Base-by-base conservation (phyloP, 371 early-diverging fungal species). In the Parasitella parasitica region DNA sequence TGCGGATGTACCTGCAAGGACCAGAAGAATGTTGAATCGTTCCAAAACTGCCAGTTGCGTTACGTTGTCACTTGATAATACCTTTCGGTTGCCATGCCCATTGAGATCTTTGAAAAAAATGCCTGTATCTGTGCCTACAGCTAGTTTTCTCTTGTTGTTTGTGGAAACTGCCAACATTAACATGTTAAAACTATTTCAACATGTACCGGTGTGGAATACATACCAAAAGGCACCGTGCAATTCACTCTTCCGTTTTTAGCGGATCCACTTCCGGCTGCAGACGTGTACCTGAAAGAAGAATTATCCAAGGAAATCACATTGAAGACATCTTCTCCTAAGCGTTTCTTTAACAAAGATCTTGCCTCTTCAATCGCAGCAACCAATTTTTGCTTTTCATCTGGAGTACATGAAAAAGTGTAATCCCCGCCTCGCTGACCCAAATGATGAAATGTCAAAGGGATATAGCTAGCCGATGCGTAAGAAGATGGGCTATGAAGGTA, bases 121-220 rank as follows among this genome's bases (percentile, higher is more conserved):
- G 9, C 95, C 95, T 6, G 72, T 69, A 48, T 93, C 93, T 2
- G 94, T 91, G 18, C 92, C 95, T 34, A 94, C 76, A 6, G 81
- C 85, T 32, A 90, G 75, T 20, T 78, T 72, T 24, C 81, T 63
- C 24, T 76, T 78, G 46, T 34, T 24, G 53, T 82, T 20, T 26
- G 50, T 43, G 6, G 50, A 54, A 16, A 27, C 67, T 84, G n/a
- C n/a, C n/a, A n/a, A n/a, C n/a, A n/a, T n/a, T n/a, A n/a, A n/a
- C n/a, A n/a, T n/a, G n/a, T n/a, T n/a, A n/a, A n/a, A n/a, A n/a
- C n/a, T n/a, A n/a, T n/a, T n/a, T n/a, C n/a, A n/a, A n/a, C n/a
- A n/a, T n/a, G n/a, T n/a, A n/a, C n/a, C n/a, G n/a, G n/a, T n/a
- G n/a, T n/a, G n/a, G n/a, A n/a, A 1, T 15, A 37, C 58, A 60